Percentiles rank a stretch among this genome's conserved stretches.
These are phyloP conservation scores for Hanseniaspora nectarophila DNA, from an alignment of 805 yeast species.

Conservation along the genomic window DNA sequence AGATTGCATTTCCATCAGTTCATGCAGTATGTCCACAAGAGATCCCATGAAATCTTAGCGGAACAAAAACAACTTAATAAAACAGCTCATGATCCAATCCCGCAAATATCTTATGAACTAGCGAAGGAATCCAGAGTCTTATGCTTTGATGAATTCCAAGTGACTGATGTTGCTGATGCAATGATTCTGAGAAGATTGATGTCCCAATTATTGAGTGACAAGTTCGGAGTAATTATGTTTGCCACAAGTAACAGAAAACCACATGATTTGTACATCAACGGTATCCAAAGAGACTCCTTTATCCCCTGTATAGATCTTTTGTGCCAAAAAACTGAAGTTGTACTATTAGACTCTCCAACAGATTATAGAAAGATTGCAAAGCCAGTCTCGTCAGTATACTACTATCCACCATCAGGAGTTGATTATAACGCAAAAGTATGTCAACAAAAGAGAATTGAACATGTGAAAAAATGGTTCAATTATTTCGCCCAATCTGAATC, in stretches of 20 bases:
- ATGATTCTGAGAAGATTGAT: constrained; percentile 77
- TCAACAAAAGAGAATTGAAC: constrained; percentile 41
- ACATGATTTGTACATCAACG: constrained; percentile 82
- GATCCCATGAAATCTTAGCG: constrained; percentile 61
- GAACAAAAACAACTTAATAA: constrained; percentile 39
- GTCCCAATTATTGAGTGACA: constrained; percentile 51
- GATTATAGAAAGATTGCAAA: constrained; percentile 84
- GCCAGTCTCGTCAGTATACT: constrained; percentile 71
- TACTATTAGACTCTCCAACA: constrained; percentile 76
- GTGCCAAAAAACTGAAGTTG: constrained; percentile 61
- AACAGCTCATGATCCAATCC: constrained; percentile 64
- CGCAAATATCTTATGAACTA: constrained; percentile 70
- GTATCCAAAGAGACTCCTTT: constrained; percentile 83
- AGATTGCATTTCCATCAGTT: constrained; percentile 93
- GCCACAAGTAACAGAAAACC: constrained; percentile 95
- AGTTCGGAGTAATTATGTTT: constrained; percentile 75
- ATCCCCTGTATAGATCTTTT: constrained; percentile 81
- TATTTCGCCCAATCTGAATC: constrained; percentile 58
- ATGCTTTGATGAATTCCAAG: constrained; percentile 96
- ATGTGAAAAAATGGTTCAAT: constrained; percentile 64
- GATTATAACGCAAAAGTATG: constrained; percentile 42
- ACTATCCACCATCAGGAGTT: constrained; percentile 55
- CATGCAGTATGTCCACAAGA: constrained; percentile 85
- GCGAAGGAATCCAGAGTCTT: constrained; percentile 64
- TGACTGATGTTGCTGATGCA: constrained; percentile 97